Base-by-base conservation (phyloP, 257 asterid genomes). In the Solanum bulbocastanum region DNA sequence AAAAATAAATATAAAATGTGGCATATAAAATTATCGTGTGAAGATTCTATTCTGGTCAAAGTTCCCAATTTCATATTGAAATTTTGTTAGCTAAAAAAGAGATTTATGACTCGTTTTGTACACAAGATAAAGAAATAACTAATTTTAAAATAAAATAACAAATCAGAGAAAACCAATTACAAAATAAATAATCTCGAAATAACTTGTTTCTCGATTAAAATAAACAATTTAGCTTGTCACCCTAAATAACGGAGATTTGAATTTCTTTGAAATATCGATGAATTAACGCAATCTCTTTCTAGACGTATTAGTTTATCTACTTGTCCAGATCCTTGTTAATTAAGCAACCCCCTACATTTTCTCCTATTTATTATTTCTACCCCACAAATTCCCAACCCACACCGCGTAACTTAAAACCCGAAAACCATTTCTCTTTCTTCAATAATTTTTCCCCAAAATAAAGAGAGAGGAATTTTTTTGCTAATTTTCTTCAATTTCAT, bases 341-440 rank as follows among this genome's bases (percentile, higher is more conserved):
- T 90, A 91, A 91, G 95, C 6, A 88, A 83, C 13, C 30, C 40
- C 66, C 74, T 46, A 65, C 87, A 83, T 87, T 88, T 91, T 90
- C 87, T 37, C 14, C 71, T 81, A 87, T 46, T 90, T 90, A 79
- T 22, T 52, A 65, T 20, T 89, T 22, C 42, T 30, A 25, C 84
- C 90, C 87, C 89, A 87, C 89, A 81, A 27, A n/a, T 40, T 86
- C 32, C 58, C 49, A 74, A 33, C 62, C 5, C 18, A 25, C 25
- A 87, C 46, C 25, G 35, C 84, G 37, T 25, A 75, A 66, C 52
- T 72, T 82, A 32, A 88, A 35, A 32, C 27, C 42, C 8, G 5
- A 44, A 44, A 42, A 25, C 39, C 72, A 40, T 75, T 49, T 58
- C 44, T 42, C 81, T 37, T 20, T 69, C 44, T 25, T 37, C 36